A percentile compares a stretch with the other conserved stretches of the same genome.
Conservation (phyloP, 805 yeast species). For the Yarrowia deformans region DNA sequence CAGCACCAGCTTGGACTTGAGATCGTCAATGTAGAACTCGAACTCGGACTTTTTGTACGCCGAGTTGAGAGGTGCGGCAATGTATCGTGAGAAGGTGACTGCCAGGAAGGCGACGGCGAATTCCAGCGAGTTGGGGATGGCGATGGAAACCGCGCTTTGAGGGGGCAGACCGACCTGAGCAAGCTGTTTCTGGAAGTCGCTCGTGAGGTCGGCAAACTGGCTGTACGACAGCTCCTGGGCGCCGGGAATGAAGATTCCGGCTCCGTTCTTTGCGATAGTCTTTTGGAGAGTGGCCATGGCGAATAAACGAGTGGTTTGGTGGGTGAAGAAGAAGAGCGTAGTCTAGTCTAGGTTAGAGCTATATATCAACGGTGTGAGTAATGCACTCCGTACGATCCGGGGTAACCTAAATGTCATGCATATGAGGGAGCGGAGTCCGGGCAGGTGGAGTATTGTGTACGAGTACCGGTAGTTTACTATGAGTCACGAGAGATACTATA, state of each 20-base stretch:
- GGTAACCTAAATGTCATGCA: constrained; percentile 22
- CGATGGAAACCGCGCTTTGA: constrained; percentile 63
- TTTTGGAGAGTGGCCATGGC: constrained; percentile 43
- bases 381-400: constrained; percentile 3
- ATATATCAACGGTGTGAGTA: not conserved
- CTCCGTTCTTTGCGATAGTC: constrained; percentile 27
- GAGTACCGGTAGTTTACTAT: no score
- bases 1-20: constrained; percentile 63
- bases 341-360: no score
- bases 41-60: constrained; percentile 67
- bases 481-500: no score
- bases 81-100: constrained; percentile 60
- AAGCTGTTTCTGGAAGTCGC: constrained; percentile 57
- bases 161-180: constrained; percentile 50
- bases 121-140: constrained; percentile 68
- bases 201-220: constrained; percentile 56
- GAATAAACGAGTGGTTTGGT: not conserved
- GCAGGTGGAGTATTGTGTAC: not conserved
- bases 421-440: not conserved
- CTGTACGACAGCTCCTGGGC: constrained; percentile 57
- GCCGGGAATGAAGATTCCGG: constrained; percentile 55
- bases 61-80: constrained; percentile 76
- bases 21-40: constrained; percentile 68
- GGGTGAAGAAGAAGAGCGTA: no score
- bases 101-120: constrained; percentile 64